These are phyloP conservation scores for Waltergamsia citrina DNA, from an alignment of 2,329 filamentous ascomycete species.

Conservation along the genomic window DNA sequence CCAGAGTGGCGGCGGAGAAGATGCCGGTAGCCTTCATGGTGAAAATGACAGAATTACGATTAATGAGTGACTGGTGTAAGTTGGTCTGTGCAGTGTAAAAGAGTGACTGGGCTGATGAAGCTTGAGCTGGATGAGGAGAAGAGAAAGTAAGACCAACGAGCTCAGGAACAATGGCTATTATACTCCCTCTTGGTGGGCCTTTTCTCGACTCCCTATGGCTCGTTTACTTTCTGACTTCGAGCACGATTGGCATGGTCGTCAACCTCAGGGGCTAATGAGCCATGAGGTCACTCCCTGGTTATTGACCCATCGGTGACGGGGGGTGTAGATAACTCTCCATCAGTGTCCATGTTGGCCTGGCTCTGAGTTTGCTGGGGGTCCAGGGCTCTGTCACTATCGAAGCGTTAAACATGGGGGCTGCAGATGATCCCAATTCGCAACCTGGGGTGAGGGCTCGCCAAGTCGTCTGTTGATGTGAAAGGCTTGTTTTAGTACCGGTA, in stretches of 20 bases:
- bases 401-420: no score
- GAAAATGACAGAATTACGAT: slow-evolving; percentile 1
- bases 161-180: no score
- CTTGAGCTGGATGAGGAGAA: neutral
- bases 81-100: neutral
- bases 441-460: no score
- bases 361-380: neutral
- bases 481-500: no score
- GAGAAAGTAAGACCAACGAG: neutral
- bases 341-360: neutral
- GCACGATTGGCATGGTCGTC: no score
- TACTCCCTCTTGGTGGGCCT: no score
- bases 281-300: slow-evolving; percentile 1
- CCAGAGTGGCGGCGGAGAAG: slow-evolving; percentile 7
- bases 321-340: neutral
- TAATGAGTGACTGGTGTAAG: slow-evolving; percentile 1
- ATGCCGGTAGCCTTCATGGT: slow-evolving; percentile 7
- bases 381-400: no score
- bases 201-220: no score
- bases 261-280: slow-evolving; percentile 1
- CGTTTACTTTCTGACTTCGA: no score
- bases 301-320: neutral
- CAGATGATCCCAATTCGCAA: no score
- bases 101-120: neutral
- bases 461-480: no score